phyloP scores from a whole-genome alignment of 176 grass and related monocot genomes.

The Cenchrus purpureus region DNA sequence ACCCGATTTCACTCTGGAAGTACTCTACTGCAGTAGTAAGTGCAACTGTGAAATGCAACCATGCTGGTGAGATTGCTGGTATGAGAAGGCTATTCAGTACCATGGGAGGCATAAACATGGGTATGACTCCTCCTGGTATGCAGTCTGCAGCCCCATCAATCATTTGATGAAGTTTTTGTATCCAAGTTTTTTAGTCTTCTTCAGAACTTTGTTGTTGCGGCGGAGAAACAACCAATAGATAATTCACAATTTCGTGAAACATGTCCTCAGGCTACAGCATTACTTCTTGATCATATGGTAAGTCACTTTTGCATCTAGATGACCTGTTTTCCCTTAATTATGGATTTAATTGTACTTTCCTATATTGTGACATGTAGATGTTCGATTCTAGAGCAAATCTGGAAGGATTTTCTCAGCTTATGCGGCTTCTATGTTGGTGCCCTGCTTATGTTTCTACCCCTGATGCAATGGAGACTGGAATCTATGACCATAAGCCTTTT shows the following conservation, averaged over 20 bases:
- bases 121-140: conserved; percentile 52
- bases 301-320: conserved; percentile 33
- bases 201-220: conserved; percentile 89
- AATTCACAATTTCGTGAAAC: conserved; percentile 92
- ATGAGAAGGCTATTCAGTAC: conserved; percentile 97
- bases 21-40: conserved; percentile 96
- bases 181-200: conserved; percentile 85
- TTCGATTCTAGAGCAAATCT: conserved; percentile 76
- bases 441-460: conserved; percentile 98
- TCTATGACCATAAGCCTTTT: conserved; percentile 37
- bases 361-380: conserved; percentile 51
- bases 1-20: conserved; percentile 91
- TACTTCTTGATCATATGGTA: conserved; percentile 97
- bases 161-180: conserved; percentile 95
- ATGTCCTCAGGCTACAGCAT: conserved; percentile 95
- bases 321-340: conserved; percentile 10
- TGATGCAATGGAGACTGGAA: conserved; percentile 96
- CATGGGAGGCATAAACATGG: conserved; percentile 90
- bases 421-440: conserved; percentile 97
- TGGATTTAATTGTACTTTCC: conserved; percentile 38
- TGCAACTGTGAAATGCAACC: conserved; percentile 96
- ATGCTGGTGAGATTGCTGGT: conserved; percentile 97
- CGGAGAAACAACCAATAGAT: conserved; percentile 89
- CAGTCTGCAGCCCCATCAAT: conserved; percentile 69
- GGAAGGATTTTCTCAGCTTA: conserved; percentile 94